Conservation (phyloP, 495 filamentous ascomycete genomes). For the Platismatia glauca region DNA sequence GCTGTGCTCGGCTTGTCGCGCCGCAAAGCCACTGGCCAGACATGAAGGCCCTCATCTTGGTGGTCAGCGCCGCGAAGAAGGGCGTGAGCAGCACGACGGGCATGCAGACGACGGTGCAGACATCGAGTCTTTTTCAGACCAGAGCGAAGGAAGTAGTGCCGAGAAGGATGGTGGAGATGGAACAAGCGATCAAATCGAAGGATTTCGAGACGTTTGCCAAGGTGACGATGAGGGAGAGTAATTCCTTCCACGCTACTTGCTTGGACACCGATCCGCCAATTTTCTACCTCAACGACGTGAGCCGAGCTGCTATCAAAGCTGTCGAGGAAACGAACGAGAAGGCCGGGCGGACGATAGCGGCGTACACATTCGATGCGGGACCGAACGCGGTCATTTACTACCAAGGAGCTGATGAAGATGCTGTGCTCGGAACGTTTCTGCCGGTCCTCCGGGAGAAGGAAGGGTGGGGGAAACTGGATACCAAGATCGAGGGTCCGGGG, state of each 20-base stretch:
- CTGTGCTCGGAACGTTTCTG: slow-evolving; percentile 65
- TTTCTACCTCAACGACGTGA: slow-evolving; percentile 95
- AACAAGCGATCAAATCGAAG: slow-evolving; percentile 60
- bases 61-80: slow-evolving; percentile 89
- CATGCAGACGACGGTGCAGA: slow-evolving; percentile 92
- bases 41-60: slow-evolving; percentile 85
- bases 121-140: slow-evolving; percentile 69
- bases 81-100: slow-evolving; percentile 81
- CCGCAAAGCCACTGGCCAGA: slow-evolving; percentile 83
- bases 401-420: slow-evolving; percentile 60
- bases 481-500: slow-evolving; percentile 41
- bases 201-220: slow-evolving; percentile 84
- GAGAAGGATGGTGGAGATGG: slow-evolving; percentile 75
- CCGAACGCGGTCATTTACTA: slow-evolving; percentile 97
- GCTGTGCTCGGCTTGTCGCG: slow-evolving; percentile 75
- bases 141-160: slow-evolving; percentile 70
- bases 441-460: slow-evolving; percentile 32
- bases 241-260: slow-evolving; percentile 91
- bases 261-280: slow-evolving; percentile 93
- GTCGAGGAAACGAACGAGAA: slow-evolving; percentile 75
- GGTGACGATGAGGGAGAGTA: slow-evolving; percentile 92
- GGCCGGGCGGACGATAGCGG: slow-evolving; percentile 64
- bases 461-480: slow-evolving; percentile 31
- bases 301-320: slow-evolving; percentile 69
- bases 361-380: slow-evolving; percentile 96